These are phyloP conservation scores for Petasospora fabianii DNA, from an alignment of 1,139 yeast genomes.

Conservation along the genomic window DNA sequence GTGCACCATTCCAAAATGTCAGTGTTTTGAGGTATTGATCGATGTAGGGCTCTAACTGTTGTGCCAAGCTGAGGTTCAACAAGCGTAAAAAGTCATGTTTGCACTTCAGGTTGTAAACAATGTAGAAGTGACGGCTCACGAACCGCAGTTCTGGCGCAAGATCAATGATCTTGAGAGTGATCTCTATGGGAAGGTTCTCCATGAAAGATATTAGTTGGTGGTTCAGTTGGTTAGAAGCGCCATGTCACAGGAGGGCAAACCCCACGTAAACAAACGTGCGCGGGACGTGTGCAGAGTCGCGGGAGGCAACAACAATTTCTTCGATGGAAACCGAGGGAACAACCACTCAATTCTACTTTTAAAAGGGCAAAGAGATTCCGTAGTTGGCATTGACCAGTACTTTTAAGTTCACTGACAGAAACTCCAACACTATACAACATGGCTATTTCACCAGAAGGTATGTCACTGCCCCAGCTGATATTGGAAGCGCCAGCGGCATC, in stretches of 20 bases:
- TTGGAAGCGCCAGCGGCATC: neutral
- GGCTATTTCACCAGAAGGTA: slow-evolving; percentile 39
- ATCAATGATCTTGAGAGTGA: slow-evolving; percentile 40
- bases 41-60: slow-evolving; percentile 1
- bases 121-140: slow-evolving; percentile 39
- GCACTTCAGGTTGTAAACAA: slow-evolving; percentile 49
- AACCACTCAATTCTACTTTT: too few relatives aligned
- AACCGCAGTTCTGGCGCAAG: slow-evolving; percentile 39
- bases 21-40: slow-evolving; percentile 5
- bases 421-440: slow-evolving; percentile 10
- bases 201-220: too few relatives aligned
- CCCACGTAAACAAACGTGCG: too few relatives aligned
- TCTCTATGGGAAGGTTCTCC: slow-evolving; percentile 45
- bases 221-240: neutral
- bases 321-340: too few relatives aligned
- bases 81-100: slow-evolving; percentile 34
- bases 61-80: neutral
- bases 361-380: too few relatives aligned
- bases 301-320: too few relatives aligned
- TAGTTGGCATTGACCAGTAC: too few relatives aligned
- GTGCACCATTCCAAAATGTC: slow-evolving; percentile 17
- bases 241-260: too few relatives aligned
- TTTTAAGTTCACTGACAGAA: neutral
- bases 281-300: too few relatives aligned
- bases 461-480: too few relatives aligned